These are phyloP conservation scores for Juglanconis sp. DNA, from an alignment of 2,329 filamentous ascomycete genomes.

Conservation along the genomic window DNA sequence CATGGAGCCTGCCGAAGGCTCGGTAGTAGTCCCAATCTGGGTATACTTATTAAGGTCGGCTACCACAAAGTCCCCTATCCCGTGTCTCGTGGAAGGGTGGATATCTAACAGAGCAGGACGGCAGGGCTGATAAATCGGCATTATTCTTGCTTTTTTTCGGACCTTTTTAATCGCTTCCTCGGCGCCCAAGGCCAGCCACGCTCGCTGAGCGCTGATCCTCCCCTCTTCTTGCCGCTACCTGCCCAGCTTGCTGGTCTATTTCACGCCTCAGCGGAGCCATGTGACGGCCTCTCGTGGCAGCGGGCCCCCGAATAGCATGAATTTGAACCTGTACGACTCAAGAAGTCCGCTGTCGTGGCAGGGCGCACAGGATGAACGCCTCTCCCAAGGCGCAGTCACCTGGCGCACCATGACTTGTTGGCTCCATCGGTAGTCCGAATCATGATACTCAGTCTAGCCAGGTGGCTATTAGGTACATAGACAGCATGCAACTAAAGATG, in stretches of 20 bases:
- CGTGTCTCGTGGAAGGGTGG: background rate
- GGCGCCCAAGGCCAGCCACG: background rate
- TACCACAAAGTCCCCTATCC: background rate
- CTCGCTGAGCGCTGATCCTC: conserved; percentile 7
- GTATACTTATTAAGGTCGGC: background rate
- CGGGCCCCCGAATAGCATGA: background rate
- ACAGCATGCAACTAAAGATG: background rate
- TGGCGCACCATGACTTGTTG: conserved; percentile 13
- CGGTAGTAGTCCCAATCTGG: background rate
- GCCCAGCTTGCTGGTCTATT: background rate
- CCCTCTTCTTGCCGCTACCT: background rate
- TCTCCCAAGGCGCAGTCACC: conserved; percentile 14
- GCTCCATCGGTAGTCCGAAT: conserved; percentile 1
- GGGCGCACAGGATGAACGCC: conserved; percentile 10
- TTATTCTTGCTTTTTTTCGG: background rate
- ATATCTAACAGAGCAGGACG: background rate
- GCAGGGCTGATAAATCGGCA: background rate
- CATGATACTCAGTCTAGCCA: background rate
- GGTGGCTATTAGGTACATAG: background rate
- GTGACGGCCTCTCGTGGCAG: background rate
- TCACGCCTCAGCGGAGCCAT: background rate
- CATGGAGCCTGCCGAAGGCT: background rate
- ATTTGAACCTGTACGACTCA: conserved; percentile 5
- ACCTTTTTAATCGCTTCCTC: background rate
- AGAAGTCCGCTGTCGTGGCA: conserved; percentile 10